Base-by-base conservation (phyloP, 208 protist genomes). In the Lotmaria passim region DNA sequence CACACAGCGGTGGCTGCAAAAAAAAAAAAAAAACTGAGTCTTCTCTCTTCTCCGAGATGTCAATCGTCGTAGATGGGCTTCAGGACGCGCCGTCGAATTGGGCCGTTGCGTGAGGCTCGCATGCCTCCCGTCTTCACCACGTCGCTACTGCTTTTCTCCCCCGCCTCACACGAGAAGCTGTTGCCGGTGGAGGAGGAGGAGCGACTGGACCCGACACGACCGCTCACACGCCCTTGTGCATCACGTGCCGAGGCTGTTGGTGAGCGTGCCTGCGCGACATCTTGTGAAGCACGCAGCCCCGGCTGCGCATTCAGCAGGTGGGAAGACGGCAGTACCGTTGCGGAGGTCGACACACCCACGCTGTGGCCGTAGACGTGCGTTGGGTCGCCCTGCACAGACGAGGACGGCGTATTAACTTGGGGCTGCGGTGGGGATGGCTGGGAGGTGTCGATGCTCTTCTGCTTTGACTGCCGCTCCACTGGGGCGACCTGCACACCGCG, bases 61-160 rank as follows among this genome's bases (percentile, higher is more conserved):
- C 69, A 74, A 36, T 74, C 69, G 26, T 74, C 69, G 41, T 51
- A 74, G 30, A 74, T 36, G 17, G 23, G 31, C 26, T 61, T 74
- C 8, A 74, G 41, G 17, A 67, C 59, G 0, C 69, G 69, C 4
- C 57, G 33, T 0, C 69, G 57, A 3, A 55, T 47, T 0, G 51
- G 69, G 19, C 58, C 59, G 28, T 44, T 60, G 8, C 59, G 59
- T 11, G 50, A 66, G 11, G 19, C n/a, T 7, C 31, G 48, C 24
- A 8, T 38, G 10, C 24, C 56, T 4, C 38, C 38, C 1, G 56
- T 21, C 38, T 41, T 38, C 36, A 48, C 21, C 14, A 60, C 3
- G 21, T 60, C 36, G 33, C 36, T 46, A 15, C 19, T 46, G 34
- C 56, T 46, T 7, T 30, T 15, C 21, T 60, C 38, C 7, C 31